Conservation (phyloP, 768 basidiomycete genomes). For the Tricholoma flavovirens region DNA sequence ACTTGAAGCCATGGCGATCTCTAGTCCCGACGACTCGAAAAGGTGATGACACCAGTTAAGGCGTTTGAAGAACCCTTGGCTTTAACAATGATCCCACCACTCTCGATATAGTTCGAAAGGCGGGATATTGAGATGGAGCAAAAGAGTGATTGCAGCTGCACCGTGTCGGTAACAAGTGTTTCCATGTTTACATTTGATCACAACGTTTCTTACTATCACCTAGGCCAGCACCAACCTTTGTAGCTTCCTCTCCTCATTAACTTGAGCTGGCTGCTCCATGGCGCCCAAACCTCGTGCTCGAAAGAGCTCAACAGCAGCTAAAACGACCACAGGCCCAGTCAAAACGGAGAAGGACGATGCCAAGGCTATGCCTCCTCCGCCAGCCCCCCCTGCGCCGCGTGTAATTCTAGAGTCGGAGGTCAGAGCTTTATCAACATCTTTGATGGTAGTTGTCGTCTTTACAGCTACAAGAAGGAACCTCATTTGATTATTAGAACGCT, state of each 20-base stretch:
- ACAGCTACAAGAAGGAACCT: conserved; percentile 8
- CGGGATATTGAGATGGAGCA: neutral
- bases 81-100: neutral
- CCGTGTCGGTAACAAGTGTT: neutral
- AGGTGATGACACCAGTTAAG: neutral
- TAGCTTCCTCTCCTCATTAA: neutral
- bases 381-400: conserved; percentile 33
- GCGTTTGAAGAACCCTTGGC: neutral
- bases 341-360: conserved; percentile 27
- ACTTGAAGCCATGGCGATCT: neutral
- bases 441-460: conserved; percentile 45
- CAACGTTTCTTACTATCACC: too few relatives aligned
- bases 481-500: conserved; percentile 40
- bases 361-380: conserved; percentile 52
- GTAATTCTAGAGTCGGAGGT: conserved; percentile 62
- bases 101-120: neutral
- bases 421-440: conserved; percentile 46
- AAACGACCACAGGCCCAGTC: conserved; percentile 13
- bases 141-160: neutral
- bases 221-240: too few relatives aligned
- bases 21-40: neutral
- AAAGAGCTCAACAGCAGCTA: conserved; percentile 22
- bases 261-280: conserved; percentile 28
- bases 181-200: neutral
- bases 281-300: conserved; percentile 37